phyloP scores from a whole-genome alignment of 768 basidiomycete genomes.

The Gloeopeniophorella convolvens region DNA sequence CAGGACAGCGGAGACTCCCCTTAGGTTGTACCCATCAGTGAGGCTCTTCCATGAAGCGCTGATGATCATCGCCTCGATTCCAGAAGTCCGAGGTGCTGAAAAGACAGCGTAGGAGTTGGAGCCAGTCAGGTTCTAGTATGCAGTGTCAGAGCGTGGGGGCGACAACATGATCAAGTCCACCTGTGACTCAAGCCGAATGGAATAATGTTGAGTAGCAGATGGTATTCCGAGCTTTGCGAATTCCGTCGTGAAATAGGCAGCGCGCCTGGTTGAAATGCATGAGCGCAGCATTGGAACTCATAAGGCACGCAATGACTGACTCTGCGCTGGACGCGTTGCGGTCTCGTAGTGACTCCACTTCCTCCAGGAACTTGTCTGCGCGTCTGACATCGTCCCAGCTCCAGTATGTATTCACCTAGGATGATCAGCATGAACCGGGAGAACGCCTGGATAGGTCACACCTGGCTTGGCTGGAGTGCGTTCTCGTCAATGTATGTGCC shows the following conservation, averaged over 20 bases:
- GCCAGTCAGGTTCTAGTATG: conserved; percentile 47
- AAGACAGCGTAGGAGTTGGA: conserved; percentile 80
- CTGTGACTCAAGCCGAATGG: conserved; percentile 42
- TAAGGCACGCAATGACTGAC: conserved; percentile 40
- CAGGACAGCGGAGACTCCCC: conserved; percentile 82
- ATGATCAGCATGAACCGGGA: not conserved
- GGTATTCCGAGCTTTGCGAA: conserved; percentile 72
- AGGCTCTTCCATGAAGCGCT: conserved; percentile 86
- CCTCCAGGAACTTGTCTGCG: conserved; percentile 75
- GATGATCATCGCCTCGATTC: conserved; percentile 86
- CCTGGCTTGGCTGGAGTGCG: conserved; percentile 89
- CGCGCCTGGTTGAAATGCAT: conserved; percentile 45
- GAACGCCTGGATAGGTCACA: conserved; percentile 29
- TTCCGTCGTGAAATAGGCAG: conserved; percentile 51
- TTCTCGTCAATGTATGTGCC: conserved; percentile 90
- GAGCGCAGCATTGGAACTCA: not conserved
- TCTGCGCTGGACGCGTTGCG: conserved; percentile 60
- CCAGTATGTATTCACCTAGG: conserved; percentile 86
- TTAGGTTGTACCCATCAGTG: conserved; percentile 63
- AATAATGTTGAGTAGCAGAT: conserved; percentile 63
- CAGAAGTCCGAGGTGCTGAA: conserved; percentile 84
- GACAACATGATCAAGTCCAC: conserved; percentile 33
- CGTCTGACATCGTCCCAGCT: conserved; percentile 84
- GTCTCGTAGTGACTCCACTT: conserved; percentile 57
- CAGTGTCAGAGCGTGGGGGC: conserved; percentile 3